A percentile compares a stretch with the other conserved stretches of the same genome.
Conservation (phyloP, 352 stramenopile genomes). For the Ophiocytium majus region DNA sequence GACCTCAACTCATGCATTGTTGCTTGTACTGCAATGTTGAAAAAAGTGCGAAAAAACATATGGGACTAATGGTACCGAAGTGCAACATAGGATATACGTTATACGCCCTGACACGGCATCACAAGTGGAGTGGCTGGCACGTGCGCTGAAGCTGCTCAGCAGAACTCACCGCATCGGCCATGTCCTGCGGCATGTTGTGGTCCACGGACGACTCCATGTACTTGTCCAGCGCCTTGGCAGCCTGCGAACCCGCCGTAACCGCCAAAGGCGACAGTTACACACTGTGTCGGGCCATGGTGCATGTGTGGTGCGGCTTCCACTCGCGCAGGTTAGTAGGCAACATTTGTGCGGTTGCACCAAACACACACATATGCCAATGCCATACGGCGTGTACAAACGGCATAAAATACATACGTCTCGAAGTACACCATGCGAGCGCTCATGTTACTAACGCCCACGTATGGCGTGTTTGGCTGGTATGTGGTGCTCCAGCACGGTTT, state of each 20-base stretch:
- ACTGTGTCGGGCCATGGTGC: too few species aligned
- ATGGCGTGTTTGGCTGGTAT: too few species aligned
- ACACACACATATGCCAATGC: background rate
- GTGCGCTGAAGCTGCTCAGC: background rate
- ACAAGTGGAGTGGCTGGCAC: background rate
- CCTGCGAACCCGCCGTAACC: too few species aligned
- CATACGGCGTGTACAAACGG: background rate
- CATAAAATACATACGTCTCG: background rate
- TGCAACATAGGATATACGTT: too few species aligned
- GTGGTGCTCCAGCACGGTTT: too few species aligned
- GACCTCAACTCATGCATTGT: too few species aligned
- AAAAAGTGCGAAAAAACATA: too few species aligned
- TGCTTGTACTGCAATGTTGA: too few species aligned
- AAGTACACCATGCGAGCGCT: background rate
- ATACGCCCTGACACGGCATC: background rate
- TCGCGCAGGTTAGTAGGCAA: background rate
- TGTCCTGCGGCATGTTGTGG: constrained; percentile 24
- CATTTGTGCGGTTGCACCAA: too few species aligned
- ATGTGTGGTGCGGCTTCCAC: background rate
- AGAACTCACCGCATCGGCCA: constrained; percentile 28
- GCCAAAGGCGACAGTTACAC: too few species aligned
- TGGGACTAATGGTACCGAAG: too few species aligned
- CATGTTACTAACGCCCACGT: too few species aligned
- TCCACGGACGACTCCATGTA: constrained; percentile 40
- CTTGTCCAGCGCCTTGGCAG: constrained; percentile 13